Evolutionary conservation across 1,139 yeast species (phyloP), one percentile per base, ranked within the genome.

Genomic region (Candida albicans): DNA sequence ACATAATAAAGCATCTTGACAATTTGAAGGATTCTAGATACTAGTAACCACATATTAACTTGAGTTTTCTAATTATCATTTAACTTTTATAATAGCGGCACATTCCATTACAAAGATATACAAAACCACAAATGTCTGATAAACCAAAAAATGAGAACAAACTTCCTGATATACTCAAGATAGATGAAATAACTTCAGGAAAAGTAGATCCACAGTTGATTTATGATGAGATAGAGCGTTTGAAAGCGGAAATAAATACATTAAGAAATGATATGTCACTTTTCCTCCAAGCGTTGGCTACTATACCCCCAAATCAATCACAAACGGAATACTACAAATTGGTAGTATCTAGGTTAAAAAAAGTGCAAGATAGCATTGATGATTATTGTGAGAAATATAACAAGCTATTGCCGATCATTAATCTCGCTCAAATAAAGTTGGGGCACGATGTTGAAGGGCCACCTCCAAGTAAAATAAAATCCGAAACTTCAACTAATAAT

Each of bases 161-260:
- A 35, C 60, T 71, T 15, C 73, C 75, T 1, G 74, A 69, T 24
- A 52, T 58, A 22, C 67, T 71, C 38, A 73, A 67, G 49, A 73
- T 73, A n/a, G 78, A 73, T 50, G 79, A 73, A 50, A 69, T 73
- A 32, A 62, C 76, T 7, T 67, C 75, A 11, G 78, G 78, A 4
- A 65, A 61, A 47, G 65, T 73, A 15, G 70, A 70, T 31, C 72
- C 77, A 3, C 56, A 59, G 8, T 50, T 62, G 32, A 64, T 73
- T 37, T 70, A 67, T 47, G 54, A 62, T 29, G 78, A 73, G 49
- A 58, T 73, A 40, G 77, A 73, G 24, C 52, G 75, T 29, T 55
- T 73, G 33, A 73, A 73, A 50, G 59, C 62, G n/a, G 78, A 73
- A 45, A 67, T 73, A 44, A 73, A 72, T 47, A 60, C 70, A 25